Evolutionary conservation across 2,329 filamentous ascomycete species (phyloP).

Genomic region (Cercospora beticola): DNA sequence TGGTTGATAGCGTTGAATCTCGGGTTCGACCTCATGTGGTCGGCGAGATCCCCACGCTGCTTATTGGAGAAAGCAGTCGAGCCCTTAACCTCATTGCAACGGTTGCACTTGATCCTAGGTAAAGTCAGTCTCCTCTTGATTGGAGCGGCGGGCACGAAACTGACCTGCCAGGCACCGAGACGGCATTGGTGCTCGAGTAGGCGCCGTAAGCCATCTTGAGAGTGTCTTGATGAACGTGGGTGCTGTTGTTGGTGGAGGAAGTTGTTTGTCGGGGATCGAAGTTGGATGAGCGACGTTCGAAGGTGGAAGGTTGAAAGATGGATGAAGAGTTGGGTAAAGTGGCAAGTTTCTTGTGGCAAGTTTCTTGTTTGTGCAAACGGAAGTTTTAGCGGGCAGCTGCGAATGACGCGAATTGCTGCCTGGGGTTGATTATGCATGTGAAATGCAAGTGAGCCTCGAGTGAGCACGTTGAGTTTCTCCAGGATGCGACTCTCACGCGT

Average conservation of each 20-base stretch:
- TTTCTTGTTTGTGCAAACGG: not conserved
- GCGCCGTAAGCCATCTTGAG: not conserved
- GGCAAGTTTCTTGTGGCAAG: not conserved
- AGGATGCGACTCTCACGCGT: not conserved
- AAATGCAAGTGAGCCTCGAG: not conserved
- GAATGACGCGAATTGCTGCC: not conserved
- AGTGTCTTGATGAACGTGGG: not conserved
- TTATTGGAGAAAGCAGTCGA: constrained; percentile 14
- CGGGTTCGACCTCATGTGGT: not conserved
- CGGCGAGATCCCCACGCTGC: constrained; percentile 7
- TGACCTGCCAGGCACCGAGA: constrained; percentile 1
- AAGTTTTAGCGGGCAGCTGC: not conserved
- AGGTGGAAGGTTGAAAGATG: not conserved
- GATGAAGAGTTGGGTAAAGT: not conserved
- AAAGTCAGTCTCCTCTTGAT: not conserved
- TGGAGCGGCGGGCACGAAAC: not conserved
- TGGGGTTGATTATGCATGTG: not conserved
- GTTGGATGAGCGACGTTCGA: not conserved
- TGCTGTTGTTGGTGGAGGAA: not conserved
- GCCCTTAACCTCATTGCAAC: constrained; percentile 19
- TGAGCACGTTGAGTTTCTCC: not conserved
- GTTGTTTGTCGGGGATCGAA: not conserved
- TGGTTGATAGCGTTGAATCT: constrained; percentile 16
- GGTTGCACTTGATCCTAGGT: constrained; percentile 24
- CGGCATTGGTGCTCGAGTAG: not conserved